Conservation (phyloP, 2,329 filamentous ascomycete genomes). For the Trichoderma atrobrunneum region DNA sequence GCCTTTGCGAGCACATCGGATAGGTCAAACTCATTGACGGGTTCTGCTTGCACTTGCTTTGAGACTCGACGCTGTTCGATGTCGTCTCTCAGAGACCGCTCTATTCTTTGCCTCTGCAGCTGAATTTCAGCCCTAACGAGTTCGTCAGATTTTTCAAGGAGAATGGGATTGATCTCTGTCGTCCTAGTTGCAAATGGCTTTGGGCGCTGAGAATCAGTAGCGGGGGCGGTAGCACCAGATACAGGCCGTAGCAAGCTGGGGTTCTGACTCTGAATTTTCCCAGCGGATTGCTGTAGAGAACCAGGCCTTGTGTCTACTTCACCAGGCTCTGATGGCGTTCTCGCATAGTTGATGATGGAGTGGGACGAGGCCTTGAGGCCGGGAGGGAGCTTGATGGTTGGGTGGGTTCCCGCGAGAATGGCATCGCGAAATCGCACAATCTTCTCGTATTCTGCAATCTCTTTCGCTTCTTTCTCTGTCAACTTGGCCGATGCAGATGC, state of each 20-base stretch:
- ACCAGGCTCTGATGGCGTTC: slow-evolving; percentile 20
- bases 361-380: slow-evolving; percentile 34
- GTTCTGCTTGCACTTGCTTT: slow-evolving; percentile 48
- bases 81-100: slow-evolving; percentile 74
- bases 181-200: slow-evolving; percentile 39
- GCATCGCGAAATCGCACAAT: slow-evolving; percentile 78
- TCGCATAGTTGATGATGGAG: slow-evolving; percentile 5
- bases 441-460: slow-evolving; percentile 70
- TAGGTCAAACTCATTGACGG: slow-evolving; percentile 66
- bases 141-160: slow-evolving; percentile 82
- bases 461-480: slow-evolving; percentile 50
- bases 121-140: slow-evolving; percentile 78
- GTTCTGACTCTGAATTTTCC: not conserved
- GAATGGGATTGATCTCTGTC: slow-evolving; percentile 74
- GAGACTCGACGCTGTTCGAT: slow-evolving; percentile 58
- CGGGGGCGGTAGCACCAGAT: not conserved
- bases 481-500: slow-evolving; percentile 27
- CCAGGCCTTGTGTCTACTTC: slow-evolving; percentile 15
- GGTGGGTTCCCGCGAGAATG: slow-evolving; percentile 74
- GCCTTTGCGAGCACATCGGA: slow-evolving; percentile 71
- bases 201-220: not conserved
- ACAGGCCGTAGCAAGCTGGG: not conserved
- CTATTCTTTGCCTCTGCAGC: slow-evolving; percentile 76
- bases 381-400: slow-evolving; percentile 55
- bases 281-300: not conserved